Percentiles rank a stretch among this genome's conserved stretches.
These are phyloP conservation scores for Suillus subaureus DNA, from an alignment of 768 basidiomycete species.

Conservation along the genomic window DNA sequence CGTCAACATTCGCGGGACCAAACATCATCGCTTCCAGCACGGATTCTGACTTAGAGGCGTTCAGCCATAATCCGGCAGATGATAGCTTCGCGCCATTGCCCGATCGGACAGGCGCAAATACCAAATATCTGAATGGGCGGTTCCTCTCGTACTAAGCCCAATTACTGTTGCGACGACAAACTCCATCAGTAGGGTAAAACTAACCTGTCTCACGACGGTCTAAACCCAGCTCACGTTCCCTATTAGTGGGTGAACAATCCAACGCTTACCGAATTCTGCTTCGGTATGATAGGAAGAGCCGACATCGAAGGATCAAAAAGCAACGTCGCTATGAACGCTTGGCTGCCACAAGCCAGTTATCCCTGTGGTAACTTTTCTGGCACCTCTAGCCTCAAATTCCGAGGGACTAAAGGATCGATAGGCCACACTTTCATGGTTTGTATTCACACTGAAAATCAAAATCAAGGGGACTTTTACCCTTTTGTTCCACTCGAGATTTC, in stretches of 20 bases:
- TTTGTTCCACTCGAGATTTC: slow-evolving; percentile 79
- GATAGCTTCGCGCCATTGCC: slow-evolving; percentile 81
- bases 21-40: slow-evolving; percentile 75
- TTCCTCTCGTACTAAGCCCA: slow-evolving; percentile 84
- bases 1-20: slow-evolving; percentile 49
- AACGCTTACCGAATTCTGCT: slow-evolving; percentile 81
- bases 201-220: slow-evolving; percentile 85
- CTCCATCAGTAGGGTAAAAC: slow-evolving; percentile 85
- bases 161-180: slow-evolving; percentile 71
- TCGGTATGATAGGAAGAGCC: slow-evolving; percentile 82
- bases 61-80: slow-evolving; percentile 85
- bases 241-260: slow-evolving; percentile 83
- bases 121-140: slow-evolving; percentile 83
- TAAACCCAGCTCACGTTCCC: slow-evolving; percentile 83
- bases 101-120: slow-evolving; percentile 79
- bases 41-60: slow-evolving; percentile 84
- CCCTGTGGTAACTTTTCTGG: slow-evolving; percentile 63
- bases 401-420: slow-evolving; percentile 83
- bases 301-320: slow-evolving; percentile 84
- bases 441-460: slow-evolving; percentile 83
- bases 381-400: slow-evolving; percentile 72
- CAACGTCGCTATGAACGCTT: slow-evolving; percentile 84
- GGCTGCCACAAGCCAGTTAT: slow-evolving; percentile 50
- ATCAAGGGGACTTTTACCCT: slow-evolving; percentile 82
- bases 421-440: slow-evolving; percentile 83